These are phyloP conservation scores for Blepharisma stoltei DNA, from an alignment of 73 alveolate species.

Conservation along the genomic window DNA sequence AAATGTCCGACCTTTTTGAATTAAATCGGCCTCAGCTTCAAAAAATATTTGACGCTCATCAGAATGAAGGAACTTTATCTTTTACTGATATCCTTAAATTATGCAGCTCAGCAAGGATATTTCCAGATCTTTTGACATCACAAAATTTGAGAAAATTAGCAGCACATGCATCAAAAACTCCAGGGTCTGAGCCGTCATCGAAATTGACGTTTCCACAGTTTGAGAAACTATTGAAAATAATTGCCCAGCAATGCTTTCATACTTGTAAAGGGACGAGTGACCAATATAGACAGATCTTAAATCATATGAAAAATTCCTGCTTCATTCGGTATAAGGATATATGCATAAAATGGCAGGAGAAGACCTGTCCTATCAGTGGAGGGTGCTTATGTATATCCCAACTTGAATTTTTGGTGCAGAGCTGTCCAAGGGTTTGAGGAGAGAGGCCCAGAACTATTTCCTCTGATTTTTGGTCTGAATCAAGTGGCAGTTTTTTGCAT, in stretches of 20 bases:
- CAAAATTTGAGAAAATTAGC: neutral
- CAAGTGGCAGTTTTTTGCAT: too few relatives aligned
- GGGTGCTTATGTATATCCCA: too few relatives aligned
- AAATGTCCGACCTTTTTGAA: constrained; percentile 7
- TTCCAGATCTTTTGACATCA: constrained; percentile 14
- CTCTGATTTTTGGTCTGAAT: too few relatives aligned
- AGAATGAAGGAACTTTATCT: neutral
- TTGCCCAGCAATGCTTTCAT: neutral
- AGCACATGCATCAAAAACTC: neutral
- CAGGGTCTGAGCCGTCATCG: neutral
- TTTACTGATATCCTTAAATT: constrained; percentile 18
- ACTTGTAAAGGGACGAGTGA: neutral
- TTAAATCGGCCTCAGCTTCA: neutral
- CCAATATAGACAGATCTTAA: neutral
- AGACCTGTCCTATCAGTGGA: too few relatives aligned
- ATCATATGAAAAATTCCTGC: constrained; percentile 3
- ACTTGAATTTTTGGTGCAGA: too few relatives aligned
- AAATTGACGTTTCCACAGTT: neutral
- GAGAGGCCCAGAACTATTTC: too few relatives aligned
- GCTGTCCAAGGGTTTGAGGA: too few relatives aligned
- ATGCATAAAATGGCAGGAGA: too few relatives aligned
- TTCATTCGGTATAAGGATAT: too few relatives aligned
- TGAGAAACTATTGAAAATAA: neutral
- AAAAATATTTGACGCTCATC: constrained; percentile 15
- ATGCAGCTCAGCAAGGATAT: constrained; percentile 19